Conservation (phyloP, 2,329 filamentous ascomycete genomes). For the Aspergillus clavatus region DNA sequence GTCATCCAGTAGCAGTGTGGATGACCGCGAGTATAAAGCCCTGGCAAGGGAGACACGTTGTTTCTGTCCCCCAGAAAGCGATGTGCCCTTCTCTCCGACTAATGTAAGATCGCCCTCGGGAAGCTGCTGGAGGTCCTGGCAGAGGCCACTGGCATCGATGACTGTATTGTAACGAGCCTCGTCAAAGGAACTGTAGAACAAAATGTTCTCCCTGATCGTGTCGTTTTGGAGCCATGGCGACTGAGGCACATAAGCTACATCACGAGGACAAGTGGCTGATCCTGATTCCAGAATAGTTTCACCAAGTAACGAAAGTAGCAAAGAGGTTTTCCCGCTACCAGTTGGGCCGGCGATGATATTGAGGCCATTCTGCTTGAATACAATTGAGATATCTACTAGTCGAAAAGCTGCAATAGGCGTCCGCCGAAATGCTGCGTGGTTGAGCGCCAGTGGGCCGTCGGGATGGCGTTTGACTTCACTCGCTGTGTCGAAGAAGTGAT, state of each 20-base stretch:
- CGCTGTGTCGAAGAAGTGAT: conserved; percentile 52
- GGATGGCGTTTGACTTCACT: conserved; percentile 48
- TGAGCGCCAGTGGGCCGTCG: conserved; percentile 47
- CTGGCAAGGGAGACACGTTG: conserved; percentile 57
- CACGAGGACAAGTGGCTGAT: conserved; percentile 43
- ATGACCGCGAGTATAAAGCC: conserved; percentile 54
- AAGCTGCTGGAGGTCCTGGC: conserved; percentile 54
- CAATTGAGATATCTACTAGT: conserved; percentile 39
- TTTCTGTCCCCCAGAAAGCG: conserved; percentile 60
- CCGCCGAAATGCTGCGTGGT: conserved; percentile 47
- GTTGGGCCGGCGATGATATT: conserved; percentile 54
- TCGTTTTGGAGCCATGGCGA: conserved; percentile 63
- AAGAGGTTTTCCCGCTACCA: conserved; percentile 55
- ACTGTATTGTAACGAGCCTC: conserved; percentile 54
- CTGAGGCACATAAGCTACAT: conserved; percentile 55
- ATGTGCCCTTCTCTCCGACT: conserved; percentile 60
- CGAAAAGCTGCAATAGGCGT: conserved; percentile 49
- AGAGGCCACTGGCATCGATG: conserved; percentile 57
- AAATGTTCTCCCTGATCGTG: conserved; percentile 60
- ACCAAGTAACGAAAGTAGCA: conserved; percentile 36
- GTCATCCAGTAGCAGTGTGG: conserved; percentile 55
- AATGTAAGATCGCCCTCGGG: conserved; percentile 54
- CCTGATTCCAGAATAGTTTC: conserved; percentile 24
- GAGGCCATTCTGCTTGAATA: conserved; percentile 51
- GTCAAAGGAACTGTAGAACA: conserved; percentile 57